Evolutionary conservation across 2,329 filamentous ascomycete genomes (phyloP), one percentile per base, ranked within the genome.

Genomic region (Stachybotrys elegans): DNA sequence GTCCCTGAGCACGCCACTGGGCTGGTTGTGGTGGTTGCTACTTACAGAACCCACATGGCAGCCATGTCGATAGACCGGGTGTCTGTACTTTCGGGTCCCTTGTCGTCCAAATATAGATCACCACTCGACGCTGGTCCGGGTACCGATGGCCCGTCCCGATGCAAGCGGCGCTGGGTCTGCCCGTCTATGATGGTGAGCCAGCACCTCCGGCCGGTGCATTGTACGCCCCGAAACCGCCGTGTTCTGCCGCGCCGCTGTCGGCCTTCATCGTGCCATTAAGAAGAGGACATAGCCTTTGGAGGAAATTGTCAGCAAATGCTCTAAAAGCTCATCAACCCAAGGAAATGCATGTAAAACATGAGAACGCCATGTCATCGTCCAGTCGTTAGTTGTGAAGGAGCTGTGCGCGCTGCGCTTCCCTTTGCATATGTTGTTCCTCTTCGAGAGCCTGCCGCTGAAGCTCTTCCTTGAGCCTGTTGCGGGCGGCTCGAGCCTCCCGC

Each of bases 251-350:
- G 45, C 70, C 69, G 49, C 75, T 76, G 53, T 78, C 75, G 31
- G 71, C 68, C 51, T 86, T 84, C 71, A 86, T 86, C 23, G 86
- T 88, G 42, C 89, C 88, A 61, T 94, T 94, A 49, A 94, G 83
- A 63, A 93, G 73, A 39, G 88, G 88, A 63, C 88, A 94, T 57
- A 91, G 78, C 64, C 84, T 89, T 75, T 61, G 48, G 35, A 44
- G 5, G 3, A 29, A 32, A 8, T n/a, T 11, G 54, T 55, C 50
- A 58, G 56, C 47, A 35, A 41, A 43, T 3, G 25, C 21, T 17
- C 9, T 39, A 12, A 4, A 22, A 44, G 47, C 46, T 20, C 45
- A 48, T 43, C 47, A 38, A n/a, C 42, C 56, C 63, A 57, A 64
- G 61, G 55, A 50, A 40, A 43, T 17, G 42, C n/a, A n/a, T 36